A percentile compares a stretch with the other conserved stretches of the same genome.
These are phyloP conservation scores for Penicillium capsulatum DNA, from an alignment of 2,329 filamentous ascomycete species.

Conservation along the genomic window DNA sequence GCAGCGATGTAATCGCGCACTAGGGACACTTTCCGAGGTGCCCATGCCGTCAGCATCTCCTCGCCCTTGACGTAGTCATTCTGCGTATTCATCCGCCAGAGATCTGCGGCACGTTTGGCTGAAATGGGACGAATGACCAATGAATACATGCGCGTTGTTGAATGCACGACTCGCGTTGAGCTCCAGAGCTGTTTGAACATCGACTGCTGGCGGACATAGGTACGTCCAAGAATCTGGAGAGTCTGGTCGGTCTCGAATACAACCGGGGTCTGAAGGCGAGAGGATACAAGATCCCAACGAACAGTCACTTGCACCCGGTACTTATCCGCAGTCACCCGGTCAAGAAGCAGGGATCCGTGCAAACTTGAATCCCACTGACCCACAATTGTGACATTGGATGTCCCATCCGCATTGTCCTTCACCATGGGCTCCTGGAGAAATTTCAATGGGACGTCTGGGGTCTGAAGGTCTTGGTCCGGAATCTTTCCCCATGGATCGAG, in stretches of 20 bases:
- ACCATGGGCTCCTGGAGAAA: slow-evolving; percentile 73
- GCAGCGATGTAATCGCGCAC: slow-evolving; percentile 80
- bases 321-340: slow-evolving; percentile 87
- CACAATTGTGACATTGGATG: slow-evolving; percentile 76
- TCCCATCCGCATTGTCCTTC: slow-evolving; percentile 83
- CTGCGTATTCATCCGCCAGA: slow-evolving; percentile 94
- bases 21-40: slow-evolving; percentile 81
- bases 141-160: slow-evolving; percentile 80
- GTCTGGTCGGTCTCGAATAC: slow-evolving; percentile 76
- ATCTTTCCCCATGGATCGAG: slow-evolving; percentile 82
- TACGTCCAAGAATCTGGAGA: slow-evolving; percentile 77
- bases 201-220: slow-evolving; percentile 78
- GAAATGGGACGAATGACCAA: slow-evolving; percentile 80
- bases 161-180: slow-evolving; percentile 77
- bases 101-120: slow-evolving; percentile 83
- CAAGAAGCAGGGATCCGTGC: slow-evolving; percentile 87
- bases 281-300: slow-evolving; percentile 78
- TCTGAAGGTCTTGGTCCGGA: slow-evolving; percentile 68
- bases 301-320: slow-evolving; percentile 85
- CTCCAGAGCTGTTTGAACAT: slow-evolving; percentile 87
- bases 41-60: slow-evolving; percentile 79
- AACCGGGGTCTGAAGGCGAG: slow-evolving; percentile 82
- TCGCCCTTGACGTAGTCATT: slow-evolving; percentile 97
- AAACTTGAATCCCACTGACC: slow-evolving; percentile 96
- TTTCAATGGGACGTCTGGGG: slow-evolving; percentile 71